Evolutionary conservation across 495 filamentous ascomycete species (phyloP).

Genomic region (Podospora comata): DNA sequence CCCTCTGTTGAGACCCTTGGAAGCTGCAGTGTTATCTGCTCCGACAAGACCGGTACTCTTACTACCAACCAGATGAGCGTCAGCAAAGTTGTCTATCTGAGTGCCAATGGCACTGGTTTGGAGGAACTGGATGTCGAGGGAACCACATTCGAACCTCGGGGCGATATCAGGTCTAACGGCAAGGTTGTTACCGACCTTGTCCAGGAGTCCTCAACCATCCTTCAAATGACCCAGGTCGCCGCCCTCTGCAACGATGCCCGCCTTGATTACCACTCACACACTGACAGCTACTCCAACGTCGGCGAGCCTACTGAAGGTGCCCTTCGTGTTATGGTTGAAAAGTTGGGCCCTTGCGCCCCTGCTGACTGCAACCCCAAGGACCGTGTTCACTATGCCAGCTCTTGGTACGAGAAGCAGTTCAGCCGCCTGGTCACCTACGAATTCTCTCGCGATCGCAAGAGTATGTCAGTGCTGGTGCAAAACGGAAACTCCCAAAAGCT

Average conservation of each 20-base stretch:
- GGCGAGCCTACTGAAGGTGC: conserved; percentile 97
- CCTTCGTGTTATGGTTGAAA: conserved; percentile 85
- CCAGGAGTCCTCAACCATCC: conserved; percentile 71
- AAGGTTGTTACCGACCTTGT: conserved; percentile 66
- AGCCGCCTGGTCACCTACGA: conserved; percentile 85
- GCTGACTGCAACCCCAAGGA: conserved; percentile 44
- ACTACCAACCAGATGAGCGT: conserved; percentile 99
- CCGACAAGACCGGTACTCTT: conserved; percentile 98
- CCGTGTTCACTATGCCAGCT: conserved; percentile 73
- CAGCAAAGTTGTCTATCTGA: conserved; percentile 83
- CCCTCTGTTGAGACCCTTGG: conserved; percentile 97
- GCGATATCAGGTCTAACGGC: conserved; percentile 64
- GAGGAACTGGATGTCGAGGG: conserved; percentile 91
- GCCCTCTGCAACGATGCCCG: conserved; percentile 87
- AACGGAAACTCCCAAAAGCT: conserved; percentile 66
- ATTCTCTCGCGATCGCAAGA: conserved; percentile 97
- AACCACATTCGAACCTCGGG: conserved; percentile 86
- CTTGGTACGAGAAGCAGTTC: conserved; percentile 74
- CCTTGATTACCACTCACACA: conserved; percentile 76
- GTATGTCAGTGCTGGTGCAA: conserved; percentile 94
- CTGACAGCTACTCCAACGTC: conserved; percentile 71
- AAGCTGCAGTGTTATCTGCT: conserved; percentile 99
- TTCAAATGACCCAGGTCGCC: conserved; percentile 79
- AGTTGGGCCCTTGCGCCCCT: conserved; percentile 67
- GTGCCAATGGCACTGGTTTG: conserved; percentile 64